Percentiles rank a stretch among this genome's conserved stretches.
Conservation (phyloP, 2,329 filamentous ascomycete genomes). For the Aspergillus awamori region DNA sequence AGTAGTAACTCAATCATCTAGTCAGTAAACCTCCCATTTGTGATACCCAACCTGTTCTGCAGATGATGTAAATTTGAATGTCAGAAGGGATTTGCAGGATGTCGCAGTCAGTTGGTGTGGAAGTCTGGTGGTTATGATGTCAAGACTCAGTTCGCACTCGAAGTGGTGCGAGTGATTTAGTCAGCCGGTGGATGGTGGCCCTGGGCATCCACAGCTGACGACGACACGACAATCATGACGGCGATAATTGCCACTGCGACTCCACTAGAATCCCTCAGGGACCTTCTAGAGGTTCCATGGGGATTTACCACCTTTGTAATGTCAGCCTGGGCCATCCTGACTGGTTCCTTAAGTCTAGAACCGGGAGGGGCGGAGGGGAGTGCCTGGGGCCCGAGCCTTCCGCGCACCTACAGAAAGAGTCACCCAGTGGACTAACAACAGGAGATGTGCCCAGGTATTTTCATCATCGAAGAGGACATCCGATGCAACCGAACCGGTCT, state of each 20-base stretch:
- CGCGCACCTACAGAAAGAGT: background rate
- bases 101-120: background rate
- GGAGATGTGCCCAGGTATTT: background rate
- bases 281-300: conserved; percentile 1
- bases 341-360: conserved; percentile 5
- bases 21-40: background rate
- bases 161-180: background rate
- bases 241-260: conserved; percentile 2
- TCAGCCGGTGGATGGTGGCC: conserved; percentile 2
- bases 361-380: background rate
- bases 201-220: conserved; percentile 4
- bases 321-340: background rate
- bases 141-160: background rate
- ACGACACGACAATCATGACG: conserved; percentile 5
- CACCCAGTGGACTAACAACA: background rate
- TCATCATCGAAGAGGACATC: conserved; percentile 20
- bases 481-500: conserved; percentile 26
- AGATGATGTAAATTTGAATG: background rate
- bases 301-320: background rate
- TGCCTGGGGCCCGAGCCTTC: conserved; percentile 1
- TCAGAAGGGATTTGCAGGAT: background rate
- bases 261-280: conserved; percentile 4
- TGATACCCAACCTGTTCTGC: background rate
- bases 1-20: too few species aligned
- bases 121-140: conserved; percentile 5